These are phyloP conservation scores for Solanum aculeatissimum DNA, from an alignment of 305 asterid genomes.

Conservation along the genomic window DNA sequence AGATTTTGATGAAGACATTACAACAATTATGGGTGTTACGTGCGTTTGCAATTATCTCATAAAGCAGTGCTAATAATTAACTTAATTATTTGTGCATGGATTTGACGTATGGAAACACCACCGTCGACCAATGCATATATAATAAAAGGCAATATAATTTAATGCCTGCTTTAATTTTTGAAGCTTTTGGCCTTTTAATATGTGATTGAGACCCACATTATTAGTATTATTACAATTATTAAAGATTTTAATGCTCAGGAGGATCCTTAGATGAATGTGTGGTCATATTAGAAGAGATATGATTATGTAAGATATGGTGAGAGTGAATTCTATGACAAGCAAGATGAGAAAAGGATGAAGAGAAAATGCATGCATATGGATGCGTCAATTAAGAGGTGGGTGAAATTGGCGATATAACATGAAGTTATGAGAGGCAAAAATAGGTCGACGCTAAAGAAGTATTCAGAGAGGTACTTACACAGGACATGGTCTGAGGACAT, in stretches of 20 bases:
- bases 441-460: neutral
- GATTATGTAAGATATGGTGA: neutral
- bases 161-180: neutral
- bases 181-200: neutral
- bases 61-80: neutral
- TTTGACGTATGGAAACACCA: neutral
- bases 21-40: neutral
- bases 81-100: neutral
- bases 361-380: no score
- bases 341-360: neutral
- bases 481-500: neutral
- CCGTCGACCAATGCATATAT: neutral
- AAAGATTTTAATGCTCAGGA: neutral
- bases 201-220: neutral
- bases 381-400: no score
- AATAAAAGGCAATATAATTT: neutral
- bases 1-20: neutral
- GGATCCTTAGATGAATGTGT: accelerated
- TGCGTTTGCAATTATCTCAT: neutral
- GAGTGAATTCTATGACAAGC: neutral
- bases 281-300: neutral
- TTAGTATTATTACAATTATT: neutral
- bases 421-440: neutral
- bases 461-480: neutral
- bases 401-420: no score